Base-by-base conservation (phyloP, 495 filamentous ascomycete species). In the Penicillium mononematosum region DNA sequence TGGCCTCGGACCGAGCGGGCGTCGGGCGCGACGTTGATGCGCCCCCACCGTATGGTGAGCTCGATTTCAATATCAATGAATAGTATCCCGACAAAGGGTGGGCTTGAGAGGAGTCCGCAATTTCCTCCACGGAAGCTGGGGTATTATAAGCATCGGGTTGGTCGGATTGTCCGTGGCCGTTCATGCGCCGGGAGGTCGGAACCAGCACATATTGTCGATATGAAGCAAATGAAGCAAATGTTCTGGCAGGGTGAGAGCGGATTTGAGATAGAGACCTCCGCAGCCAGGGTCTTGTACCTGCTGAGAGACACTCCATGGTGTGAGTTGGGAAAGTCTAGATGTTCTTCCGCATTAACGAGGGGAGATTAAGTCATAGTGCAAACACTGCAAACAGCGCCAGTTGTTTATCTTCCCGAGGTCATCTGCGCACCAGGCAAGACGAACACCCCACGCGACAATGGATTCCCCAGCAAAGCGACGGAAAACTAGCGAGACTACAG, bases 381-480 rank as follows among this genome's bases (percentile, higher is more conserved):
- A 75, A 73, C 70, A 68, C 6, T 60, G 65, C 75, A 78, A 78
- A 78, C 73, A 62, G n/a, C 11, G 24, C 11, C 36, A 14, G 11
- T 61, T 69, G 66, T 68, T 68, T 68, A 68, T 66, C 52, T 55
- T 39, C 7, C 36, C n/a, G 36, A 34, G 31, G 31, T 46, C 58
- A 27, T 46, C 50, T 19, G 48, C 38, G 49, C 55, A 54, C 55
- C 50, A 51, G n/a, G n/a, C 49, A 14, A 32, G 45, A 46, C 36
- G 19, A 55, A 46, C 45, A 57, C 45, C 49, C 27, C 41, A 42
- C 31, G 47, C 58, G 56, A 66, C 45, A 45, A 72, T 70, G 70
- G 41, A 62, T 25, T 82, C 83, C 36, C 80, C 84, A 50, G 73
- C 83, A n/a, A 87, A 89, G 67, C 75, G 83, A 61, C 84, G 84